Evolutionary conservation across 345 rosid species (phyloP), one percentile per base, ranked within the genome.

Genomic region (Stellera chamaejasme): DNA sequence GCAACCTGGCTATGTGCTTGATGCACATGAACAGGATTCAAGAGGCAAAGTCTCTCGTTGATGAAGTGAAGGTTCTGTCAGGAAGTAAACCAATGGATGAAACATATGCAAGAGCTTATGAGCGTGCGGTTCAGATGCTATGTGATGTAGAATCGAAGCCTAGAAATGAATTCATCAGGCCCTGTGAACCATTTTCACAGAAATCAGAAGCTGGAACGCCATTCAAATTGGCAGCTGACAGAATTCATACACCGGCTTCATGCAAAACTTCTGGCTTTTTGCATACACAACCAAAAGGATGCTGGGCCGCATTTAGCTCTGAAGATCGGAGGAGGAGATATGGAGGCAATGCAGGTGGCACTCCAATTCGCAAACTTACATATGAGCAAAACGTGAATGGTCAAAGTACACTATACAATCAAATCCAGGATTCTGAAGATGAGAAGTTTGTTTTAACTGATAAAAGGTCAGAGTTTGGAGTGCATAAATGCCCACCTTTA

Each of bases 1-100:
- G 88, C 66, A 90, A 90, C 68, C 82, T 87, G 2, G 93, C 90
- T 0, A 64, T 87, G 56, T 81, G 93, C 69, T 70, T 90, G 83
- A 77, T 87, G 80, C 75, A 73, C 52, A 80, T 77, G 82, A 82
- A 79, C 72, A 81, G 74, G 58, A 59, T 87, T 16, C 13, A 55
- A 10, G 96, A 90, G 74, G 97, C 93, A 41, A 90, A 73, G 65
- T 75, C 73, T 42, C 72, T 84, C 58, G 71, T 90, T 59, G 66
- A 73, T 58, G 79, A 62, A 9, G 82, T 84, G 27, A 73, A 65
- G 70, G 78, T 42, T 55, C 73, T 80, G 1, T 64, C 73, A 47
- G 63, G 67, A 49, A 48, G 32, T 27, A 61, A 63, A 39, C 55
- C 59, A 44, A 73, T 84, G 78, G 96, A 87, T 11, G 90, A 77